Conservation (phyloP, 495 filamentous ascomycete genomes). For the Penicillium roqueforti region DNA sequence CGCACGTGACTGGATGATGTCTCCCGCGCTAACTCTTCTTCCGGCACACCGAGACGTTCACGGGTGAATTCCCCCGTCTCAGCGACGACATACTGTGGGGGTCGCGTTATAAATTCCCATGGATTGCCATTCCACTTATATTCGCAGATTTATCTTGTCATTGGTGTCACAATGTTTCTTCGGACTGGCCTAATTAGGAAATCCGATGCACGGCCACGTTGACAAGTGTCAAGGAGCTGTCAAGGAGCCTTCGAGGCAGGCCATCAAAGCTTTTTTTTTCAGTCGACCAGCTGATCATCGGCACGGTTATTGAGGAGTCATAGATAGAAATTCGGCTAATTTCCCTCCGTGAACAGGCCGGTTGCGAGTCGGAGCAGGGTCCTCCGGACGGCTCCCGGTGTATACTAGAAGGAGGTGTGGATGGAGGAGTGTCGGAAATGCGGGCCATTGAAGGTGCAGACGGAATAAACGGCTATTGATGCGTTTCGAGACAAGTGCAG, state of each 20-base stretch:
- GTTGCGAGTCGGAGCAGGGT: slow-evolving; percentile 29
- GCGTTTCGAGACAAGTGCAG: neutral
- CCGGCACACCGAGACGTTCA: slow-evolving; percentile 11
- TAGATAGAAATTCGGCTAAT: slow-evolving; percentile 19
- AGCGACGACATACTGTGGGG: neutral
- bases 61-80: neutral
- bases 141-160: neutral
- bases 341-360: slow-evolving; percentile 2
- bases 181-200: slow-evolving; percentile 18
- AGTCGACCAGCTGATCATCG: slow-evolving; percentile 1
- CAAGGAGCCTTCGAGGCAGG: neutral
- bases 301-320: slow-evolving; percentile 7
- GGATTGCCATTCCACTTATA: neutral
- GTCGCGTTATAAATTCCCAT: neutral
- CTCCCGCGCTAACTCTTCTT: slow-evolving; percentile 7
- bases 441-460: neutral
- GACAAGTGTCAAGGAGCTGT: neutral
- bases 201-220: slow-evolving; percentile 5
- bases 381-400: slow-evolving; percentile 34
- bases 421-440: slow-evolving; percentile 12
- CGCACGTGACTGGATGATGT: neutral
- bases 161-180: neutral
- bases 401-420: slow-evolving; percentile 14
- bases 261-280: neutral
- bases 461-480: slow-evolving; percentile 7